A percentile compares a stretch with the other conserved stretches of the same genome.
Conservation (phyloP, 2,329 filamentous ascomycete genomes). For the Cercospora zeina region DNA sequence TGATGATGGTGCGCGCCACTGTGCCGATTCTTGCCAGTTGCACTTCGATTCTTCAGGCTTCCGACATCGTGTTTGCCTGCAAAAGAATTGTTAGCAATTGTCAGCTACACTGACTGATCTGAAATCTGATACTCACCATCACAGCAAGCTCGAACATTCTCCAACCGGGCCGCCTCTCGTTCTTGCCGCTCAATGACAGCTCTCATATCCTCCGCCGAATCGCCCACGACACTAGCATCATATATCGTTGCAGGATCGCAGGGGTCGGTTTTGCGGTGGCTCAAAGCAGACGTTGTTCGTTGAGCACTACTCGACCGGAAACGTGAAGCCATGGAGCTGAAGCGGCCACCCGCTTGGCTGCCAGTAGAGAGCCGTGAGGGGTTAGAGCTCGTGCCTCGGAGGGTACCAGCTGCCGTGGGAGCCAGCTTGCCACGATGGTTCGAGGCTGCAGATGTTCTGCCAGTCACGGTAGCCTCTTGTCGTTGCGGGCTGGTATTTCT, state of each 20-base stretch:
- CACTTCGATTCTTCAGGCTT: conserved; percentile 41
- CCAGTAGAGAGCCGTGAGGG: conserved; percentile 27
- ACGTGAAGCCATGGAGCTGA: conserved; percentile 36
- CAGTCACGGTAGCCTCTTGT: conserved; percentile 25
- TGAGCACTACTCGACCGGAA: conserved; percentile 32
- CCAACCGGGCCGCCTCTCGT: conserved; percentile 73
- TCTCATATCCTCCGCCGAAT: conserved; percentile 75
- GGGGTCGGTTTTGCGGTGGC: conserved; percentile 23
- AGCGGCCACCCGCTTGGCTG: conserved; percentile 45
- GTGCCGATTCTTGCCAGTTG: conserved; percentile 6
- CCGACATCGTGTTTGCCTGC: conserved; percentile 55
- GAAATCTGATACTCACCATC: conserved; percentile 68
- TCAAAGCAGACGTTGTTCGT: conserved; percentile 27
- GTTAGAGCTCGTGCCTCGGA: conserved; percentile 19
- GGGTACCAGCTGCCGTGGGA: conserved; percentile 7
- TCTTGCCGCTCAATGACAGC: conserved; percentile 76
- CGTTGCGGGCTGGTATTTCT: conserved; percentile 63
- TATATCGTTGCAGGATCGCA: conserved; percentile 40
- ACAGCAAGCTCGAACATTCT: conserved; percentile 96
- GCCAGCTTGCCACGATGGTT: conserved; percentile 7
- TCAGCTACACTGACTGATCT: not conserved
- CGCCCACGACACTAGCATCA: conserved; percentile 60
- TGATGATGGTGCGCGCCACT: conserved; percentile 13
- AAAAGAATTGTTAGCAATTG: conserved; percentile 8
- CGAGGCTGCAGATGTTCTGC: conserved; percentile 18